Evolutionary conservation across 2,329 filamentous ascomycete species (phyloP), one percentile per base, ranked within the genome.

Genomic region (Elsinoe necatrix): DNA sequence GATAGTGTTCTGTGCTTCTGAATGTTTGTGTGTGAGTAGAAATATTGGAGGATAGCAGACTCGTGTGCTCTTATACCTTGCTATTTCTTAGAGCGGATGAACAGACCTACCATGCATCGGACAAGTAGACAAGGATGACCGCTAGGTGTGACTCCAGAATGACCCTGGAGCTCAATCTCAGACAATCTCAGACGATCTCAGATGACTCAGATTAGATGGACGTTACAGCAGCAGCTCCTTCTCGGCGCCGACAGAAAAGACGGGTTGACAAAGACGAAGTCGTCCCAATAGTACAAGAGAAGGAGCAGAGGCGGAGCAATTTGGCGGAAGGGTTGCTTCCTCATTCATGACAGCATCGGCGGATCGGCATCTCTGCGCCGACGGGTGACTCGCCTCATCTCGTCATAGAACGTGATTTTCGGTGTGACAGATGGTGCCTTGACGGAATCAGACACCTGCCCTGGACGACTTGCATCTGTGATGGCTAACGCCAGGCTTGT

Each of bases 371-470:
- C 9, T 9, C 27, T 29, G 27, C 9, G 4, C 27, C 27, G 27
- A 29, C n/a, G n/a, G n/a, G n/a, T n/a, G n/a, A n/a, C n/a, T n/a
- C n/a, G n/a, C n/a, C n/a, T n/a, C n/a, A n/a, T n/a, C n/a, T n/a
- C n/a, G n/a, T n/a, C n/a, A n/a, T n/a, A n/a, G n/a, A n/a, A n/a
- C n/a, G n/a, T n/a, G n/a, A 78, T 61, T 61, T 72, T 72, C 35
- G 71, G 69, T 56, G 75, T 62, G 29, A 78, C 58, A 48, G 67
- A 71, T 57, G 80, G 63, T 21, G 75, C 73, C 60, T 67, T 70
- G 35, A 77, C 68, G 23, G 72, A 69, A 55, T 73, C 70, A 9
- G 60, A 56, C 11, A 75, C 64, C 60, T 75, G 73, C 61, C 74
- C 70, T 4, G 67, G 63, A 56, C 70, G 68, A 21, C 68, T 72